Base-by-base conservation (phyloP, 2,329 filamentous ascomycete species). In the Penicillium sp. region DNA sequence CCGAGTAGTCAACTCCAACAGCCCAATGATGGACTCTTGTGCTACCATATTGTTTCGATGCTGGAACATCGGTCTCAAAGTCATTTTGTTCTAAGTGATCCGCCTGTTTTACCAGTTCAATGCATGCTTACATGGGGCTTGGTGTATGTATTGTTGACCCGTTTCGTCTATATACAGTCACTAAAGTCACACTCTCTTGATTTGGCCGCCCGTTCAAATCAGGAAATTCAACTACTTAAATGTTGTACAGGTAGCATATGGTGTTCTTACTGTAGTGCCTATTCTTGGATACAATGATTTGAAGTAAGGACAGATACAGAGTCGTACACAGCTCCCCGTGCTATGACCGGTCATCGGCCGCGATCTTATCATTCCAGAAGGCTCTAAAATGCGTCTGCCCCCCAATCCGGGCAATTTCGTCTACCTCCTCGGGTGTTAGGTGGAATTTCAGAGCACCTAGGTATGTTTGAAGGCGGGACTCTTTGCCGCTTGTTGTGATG, bases 401-500 rank as follows among this genome's bases (percentile, higher is more conserved):
- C 5, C 85, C 85, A 23, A 79, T 56, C 30, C 77, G 71, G n/a
- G 79, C 80, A 67, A 87, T 82, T 67, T 83, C 76, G 62, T 84
- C 76, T 26, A 89, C 79, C 73, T 89, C 87, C 49, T 78, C 78
- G 0, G 85, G 84, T 6, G 84, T 88, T 64, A 89, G 70, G 65
- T 84, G 84, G 74, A 89, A 89, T 0, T 82, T 84, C 66, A 84
- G 76, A 1, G 78, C 78, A 23, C 84, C 76, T 64, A 88, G 69
- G 67, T 88, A 88, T 68, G 87, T 84, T 60, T 78, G 84, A 70
- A 89, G 66, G 17, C 86, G 78, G 64, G 85, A 81, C 73, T 88
- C 86, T 70, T 88, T 89, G 53, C 80, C 76, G 61, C 83, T 86
- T 3, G 87, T 89, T 6, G 86, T 88, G 61, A 90, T 82, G 0